phyloP scores from a whole-genome alignment of 345 rosid genomes.

The Eucalyptus cloeziana region DNA sequence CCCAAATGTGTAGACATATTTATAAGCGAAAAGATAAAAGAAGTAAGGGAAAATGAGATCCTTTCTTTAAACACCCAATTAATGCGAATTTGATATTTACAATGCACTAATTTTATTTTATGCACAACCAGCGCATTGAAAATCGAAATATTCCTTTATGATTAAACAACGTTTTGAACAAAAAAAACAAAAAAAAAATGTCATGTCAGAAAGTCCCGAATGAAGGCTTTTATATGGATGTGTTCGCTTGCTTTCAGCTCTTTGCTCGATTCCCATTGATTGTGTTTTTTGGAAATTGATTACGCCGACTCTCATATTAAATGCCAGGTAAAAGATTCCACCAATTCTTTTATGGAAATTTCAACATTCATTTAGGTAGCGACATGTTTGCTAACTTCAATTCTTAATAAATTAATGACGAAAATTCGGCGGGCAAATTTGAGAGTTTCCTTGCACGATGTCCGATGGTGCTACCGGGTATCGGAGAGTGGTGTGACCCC shows the following conservation, averaged over 20 bases:
- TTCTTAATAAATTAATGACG: neutral
- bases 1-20: neutral
- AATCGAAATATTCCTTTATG: neutral
- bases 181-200: neutral
- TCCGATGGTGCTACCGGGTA: no score
- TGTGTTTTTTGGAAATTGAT: neutral
- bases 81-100: neutral
- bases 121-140: neutral
- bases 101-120: neutral
- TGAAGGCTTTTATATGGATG: neutral
- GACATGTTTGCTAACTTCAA: neutral
- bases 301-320: neutral
- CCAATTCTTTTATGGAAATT: neutral
- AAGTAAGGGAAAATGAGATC: neutral
- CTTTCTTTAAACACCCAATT: neutral
- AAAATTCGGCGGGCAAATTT: neutral
- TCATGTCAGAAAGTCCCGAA: neutral
- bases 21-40: neutral
- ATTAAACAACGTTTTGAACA: neutral
- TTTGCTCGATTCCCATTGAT: neutral
- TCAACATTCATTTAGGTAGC: neutral
- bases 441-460: neutral
- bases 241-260: neutral
- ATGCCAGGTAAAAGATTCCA: neutral
- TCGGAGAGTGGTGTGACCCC: no score